Percentiles rank a stretch among this genome's conserved stretches.
phyloP scores from a whole-genome alignment of 495 filamentous ascomycete genomes.

The Tuber microsphaerosporum region DNA sequence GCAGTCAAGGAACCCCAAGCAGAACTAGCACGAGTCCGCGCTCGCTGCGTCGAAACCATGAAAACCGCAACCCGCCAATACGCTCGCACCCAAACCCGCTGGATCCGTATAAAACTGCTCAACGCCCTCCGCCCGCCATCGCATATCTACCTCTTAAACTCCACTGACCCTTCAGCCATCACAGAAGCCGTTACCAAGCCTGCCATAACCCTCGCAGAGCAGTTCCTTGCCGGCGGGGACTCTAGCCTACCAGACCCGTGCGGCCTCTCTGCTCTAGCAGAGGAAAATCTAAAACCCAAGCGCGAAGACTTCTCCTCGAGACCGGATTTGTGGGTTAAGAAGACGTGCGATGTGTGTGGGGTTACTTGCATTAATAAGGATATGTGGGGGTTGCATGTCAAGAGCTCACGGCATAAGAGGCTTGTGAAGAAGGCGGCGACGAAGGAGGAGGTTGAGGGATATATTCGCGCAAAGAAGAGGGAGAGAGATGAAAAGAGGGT shows the following conservation, averaged over 20 bases:
- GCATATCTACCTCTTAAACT: slow-evolving; percentile 68
- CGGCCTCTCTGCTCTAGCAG: slow-evolving; percentile 55
- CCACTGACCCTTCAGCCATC: slow-evolving; percentile 56
- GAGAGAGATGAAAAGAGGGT: slow-evolving; percentile 15
- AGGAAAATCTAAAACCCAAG: slow-evolving; percentile 52
- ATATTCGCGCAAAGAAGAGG: slow-evolving; percentile 34
- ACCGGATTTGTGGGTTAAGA: slow-evolving; percentile 49
- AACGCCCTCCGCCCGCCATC: slow-evolving; percentile 47
- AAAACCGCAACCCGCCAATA: slow-evolving; percentile 81
- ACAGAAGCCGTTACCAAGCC: slow-evolving; percentile 48
- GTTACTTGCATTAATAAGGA: slow-evolving; percentile 61
- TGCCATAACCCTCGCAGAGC: slow-evolving; percentile 1
- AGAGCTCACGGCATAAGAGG: slow-evolving; percentile 56
- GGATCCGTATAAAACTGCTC: slow-evolving; percentile 77
- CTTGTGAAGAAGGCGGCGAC: slow-evolving; percentile 38
- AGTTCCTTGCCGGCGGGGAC: slow-evolving; percentile 52
- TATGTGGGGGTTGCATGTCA: slow-evolving; percentile 69
- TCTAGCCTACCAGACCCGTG: slow-evolving; percentile 53
- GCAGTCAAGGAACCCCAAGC: slow-evolving; percentile 18
- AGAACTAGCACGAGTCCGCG: slow-evolving; percentile 41
- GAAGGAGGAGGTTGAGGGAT: slow-evolving; percentile 28
- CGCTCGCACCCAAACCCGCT: slow-evolving; percentile 70
- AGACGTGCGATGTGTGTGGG: slow-evolving; percentile 63
- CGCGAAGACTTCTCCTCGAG: slow-evolving; percentile 46
- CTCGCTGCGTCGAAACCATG: slow-evolving; percentile 49